Conservation (phyloP, 805 yeast species). For the Yarrowia divulgata region DNA sequence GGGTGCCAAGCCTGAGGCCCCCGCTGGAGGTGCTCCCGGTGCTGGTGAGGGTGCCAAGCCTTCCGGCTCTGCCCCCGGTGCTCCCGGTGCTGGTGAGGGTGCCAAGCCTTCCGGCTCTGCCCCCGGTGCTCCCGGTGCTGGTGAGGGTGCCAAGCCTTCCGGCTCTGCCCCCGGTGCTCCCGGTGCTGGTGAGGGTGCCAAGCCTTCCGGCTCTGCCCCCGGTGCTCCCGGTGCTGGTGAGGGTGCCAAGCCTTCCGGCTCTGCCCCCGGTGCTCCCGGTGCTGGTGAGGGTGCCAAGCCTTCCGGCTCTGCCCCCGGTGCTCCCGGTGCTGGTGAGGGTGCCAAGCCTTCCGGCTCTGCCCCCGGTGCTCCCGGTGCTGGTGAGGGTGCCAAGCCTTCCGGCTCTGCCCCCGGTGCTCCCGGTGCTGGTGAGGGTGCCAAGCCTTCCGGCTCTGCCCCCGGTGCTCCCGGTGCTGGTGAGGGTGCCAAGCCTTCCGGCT, state of each 20-base stretch:
- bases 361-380: too few species aligned
- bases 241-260: conserved; percentile 2
- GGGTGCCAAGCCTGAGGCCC: too few species aligned
- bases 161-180: conserved; percentile 18
- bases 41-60: not conserved
- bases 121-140: conserved; percentile 12
- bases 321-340: not conserved
- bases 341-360: not conserved
- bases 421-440: too few species aligned
- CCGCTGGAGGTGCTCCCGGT: too few species aligned
- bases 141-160: conserved; percentile 11
- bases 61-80: too few species aligned
- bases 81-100: conserved; percentile 12
- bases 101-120: conserved; percentile 5
- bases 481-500: not conserved
- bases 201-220: too few species aligned
- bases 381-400: too few species aligned
- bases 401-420: too few species aligned
- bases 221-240: conserved; percentile 13
- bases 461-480: too few species aligned
- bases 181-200: not conserved
- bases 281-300: conserved; percentile 19
- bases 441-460: too few species aligned
- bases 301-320: conserved; percentile 13
- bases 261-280: conserved; percentile 10